A percentile compares a stretch with the other conserved stretches of the same genome.
Evolutionary conservation across 352 stramenopile species (phyloP).

Genomic region (Globisporangium nodosum): DNA sequence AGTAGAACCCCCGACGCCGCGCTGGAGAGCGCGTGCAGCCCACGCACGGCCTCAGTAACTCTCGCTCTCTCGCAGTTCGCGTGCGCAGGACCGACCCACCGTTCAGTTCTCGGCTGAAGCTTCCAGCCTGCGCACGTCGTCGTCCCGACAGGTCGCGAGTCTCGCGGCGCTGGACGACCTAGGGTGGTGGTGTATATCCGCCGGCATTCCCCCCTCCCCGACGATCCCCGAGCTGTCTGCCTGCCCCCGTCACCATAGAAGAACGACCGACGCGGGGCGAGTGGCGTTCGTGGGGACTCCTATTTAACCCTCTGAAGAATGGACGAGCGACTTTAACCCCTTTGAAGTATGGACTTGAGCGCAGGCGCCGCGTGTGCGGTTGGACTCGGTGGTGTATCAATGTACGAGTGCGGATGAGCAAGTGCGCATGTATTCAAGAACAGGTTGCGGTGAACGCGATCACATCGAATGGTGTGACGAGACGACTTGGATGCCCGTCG

Average conservation of each 20-base stretch:
- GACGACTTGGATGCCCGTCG: too few relatives aligned
- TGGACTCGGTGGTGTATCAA: background rate
- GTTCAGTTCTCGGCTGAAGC: background rate
- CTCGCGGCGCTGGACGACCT: background rate
- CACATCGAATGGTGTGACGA: too few relatives aligned
- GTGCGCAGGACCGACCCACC: conserved; percentile 4
- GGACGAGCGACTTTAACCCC: background rate
- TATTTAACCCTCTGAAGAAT: conserved; percentile 5
- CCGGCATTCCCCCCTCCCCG: background rate
- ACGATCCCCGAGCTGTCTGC: background rate
- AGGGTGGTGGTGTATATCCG: conserved; percentile 8
- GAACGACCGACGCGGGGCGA: background rate
- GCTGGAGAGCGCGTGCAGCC: too few relatives aligned
- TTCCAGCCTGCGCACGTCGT: conserved; percentile 5
- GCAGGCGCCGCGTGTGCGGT: background rate
- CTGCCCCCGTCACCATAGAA: conserved; percentile 1
- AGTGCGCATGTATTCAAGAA: too few relatives aligned
- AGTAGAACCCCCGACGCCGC: conserved; percentile 17
- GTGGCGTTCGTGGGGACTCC: background rate
- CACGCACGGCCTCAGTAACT: background rate
- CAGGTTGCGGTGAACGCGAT: too few relatives aligned
- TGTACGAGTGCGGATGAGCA: too few relatives aligned
- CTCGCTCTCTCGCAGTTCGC: background rate
- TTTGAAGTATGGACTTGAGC: background rate
- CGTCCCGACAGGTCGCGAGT: background rate